Percentiles rank a stretch among this genome's conserved stretches.
Conservation (phyloP, 1,284 basidiomycete species). For the Bondarzewia mesenterica region DNA sequence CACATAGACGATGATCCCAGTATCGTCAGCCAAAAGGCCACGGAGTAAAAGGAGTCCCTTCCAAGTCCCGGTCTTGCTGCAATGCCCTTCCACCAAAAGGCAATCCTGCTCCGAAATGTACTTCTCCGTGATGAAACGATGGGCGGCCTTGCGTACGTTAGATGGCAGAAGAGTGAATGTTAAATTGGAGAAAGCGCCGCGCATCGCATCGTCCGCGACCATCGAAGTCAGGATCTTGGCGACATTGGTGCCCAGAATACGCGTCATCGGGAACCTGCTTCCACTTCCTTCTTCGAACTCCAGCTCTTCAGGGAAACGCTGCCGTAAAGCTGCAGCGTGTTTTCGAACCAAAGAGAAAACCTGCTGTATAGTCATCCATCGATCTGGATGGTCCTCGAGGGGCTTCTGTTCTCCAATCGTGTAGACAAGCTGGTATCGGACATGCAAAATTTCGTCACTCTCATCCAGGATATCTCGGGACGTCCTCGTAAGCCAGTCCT, state of each 20-base stretch:
- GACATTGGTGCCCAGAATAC: slow-evolving; percentile 6
- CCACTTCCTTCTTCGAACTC: slow-evolving; percentile 3
- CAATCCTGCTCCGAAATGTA: slow-evolving; percentile 2
- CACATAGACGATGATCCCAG: slow-evolving; percentile 33
- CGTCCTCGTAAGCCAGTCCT: slow-evolving; percentile 27
- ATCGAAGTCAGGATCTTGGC: slow-evolving; percentile 2
- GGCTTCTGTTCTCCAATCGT: slow-evolving; percentile 32
- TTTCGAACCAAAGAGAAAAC: slow-evolving; percentile 23
- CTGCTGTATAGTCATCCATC: slow-evolving; percentile 38
- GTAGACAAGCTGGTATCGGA: slow-evolving; percentile 42
- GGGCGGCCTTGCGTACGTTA: slow-evolving; percentile 6
- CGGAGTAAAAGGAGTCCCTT: slow-evolving; percentile 30
- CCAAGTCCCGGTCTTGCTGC: slow-evolving; percentile 18
- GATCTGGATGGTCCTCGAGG: slow-evolving; percentile 35
- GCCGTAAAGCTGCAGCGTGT: slow-evolving; percentile 19
- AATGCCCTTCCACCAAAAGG: slow-evolving; percentile 10
- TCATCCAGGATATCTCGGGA: slow-evolving; percentile 43
- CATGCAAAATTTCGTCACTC: slow-evolving; percentile 43
- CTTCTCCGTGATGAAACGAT: slow-evolving; percentile 7
- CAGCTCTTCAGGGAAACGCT: slow-evolving; percentile 2
- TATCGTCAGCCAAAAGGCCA: slow-evolving; percentile 27
- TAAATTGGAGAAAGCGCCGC: slow-evolving; percentile 6
- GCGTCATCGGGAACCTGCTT: slow-evolving; percentile 11
- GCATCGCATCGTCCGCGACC: slow-evolving; percentile 9
- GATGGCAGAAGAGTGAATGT: slow-evolving; percentile 5